Evolutionary conservation across 2,329 filamentous ascomycete species (phyloP).

Genomic region (Biscogniauxia mediterranea): DNA sequence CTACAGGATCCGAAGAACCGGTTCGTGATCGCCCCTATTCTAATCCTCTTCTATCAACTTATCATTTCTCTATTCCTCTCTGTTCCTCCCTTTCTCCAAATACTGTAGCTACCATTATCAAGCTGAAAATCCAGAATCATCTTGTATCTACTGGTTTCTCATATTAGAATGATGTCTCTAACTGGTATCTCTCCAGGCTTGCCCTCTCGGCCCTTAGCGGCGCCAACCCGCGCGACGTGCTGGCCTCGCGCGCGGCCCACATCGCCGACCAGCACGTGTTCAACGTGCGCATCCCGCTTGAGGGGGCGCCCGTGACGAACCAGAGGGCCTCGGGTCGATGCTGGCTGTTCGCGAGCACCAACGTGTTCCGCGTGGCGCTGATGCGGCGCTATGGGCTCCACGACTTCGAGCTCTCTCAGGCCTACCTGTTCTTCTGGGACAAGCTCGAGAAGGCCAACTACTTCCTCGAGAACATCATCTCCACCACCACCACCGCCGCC

Average conservation of each 20-base stretch:
- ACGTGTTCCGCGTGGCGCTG: constrained; percentile 83
- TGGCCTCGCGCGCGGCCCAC: constrained; percentile 61
- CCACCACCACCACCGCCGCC: constrained; percentile 62
- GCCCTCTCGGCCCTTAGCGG: constrained; percentile 71
- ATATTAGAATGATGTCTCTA: no score
- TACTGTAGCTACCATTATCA: no score
- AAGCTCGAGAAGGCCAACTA: constrained; percentile 91
- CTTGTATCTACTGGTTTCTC: neutral
- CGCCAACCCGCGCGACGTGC: constrained; percentile 63
- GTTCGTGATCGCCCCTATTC: constrained; percentile 36
- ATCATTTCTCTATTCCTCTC: no score
- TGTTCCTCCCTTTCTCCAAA: no score
- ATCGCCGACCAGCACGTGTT: constrained; percentile 75
- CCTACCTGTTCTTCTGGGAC: constrained; percentile 90
- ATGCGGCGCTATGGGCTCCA: constrained; percentile 80
- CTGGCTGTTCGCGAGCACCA: constrained; percentile 92
- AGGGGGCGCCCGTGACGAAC: constrained; percentile 81
- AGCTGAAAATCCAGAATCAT: no score
- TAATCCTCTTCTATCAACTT: no score
- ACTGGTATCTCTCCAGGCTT: constrained; percentile 48
- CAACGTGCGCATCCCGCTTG: constrained; percentile 78
- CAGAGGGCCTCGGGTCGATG: constrained; percentile 79
- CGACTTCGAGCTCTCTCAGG: constrained; percentile 81
- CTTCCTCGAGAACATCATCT: constrained; percentile 81
- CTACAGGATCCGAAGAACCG: constrained; percentile 65